phyloP scores from a whole-genome alignment of 2,329 filamentous ascomycete genomes.

The Neurospora sp. region DNA sequence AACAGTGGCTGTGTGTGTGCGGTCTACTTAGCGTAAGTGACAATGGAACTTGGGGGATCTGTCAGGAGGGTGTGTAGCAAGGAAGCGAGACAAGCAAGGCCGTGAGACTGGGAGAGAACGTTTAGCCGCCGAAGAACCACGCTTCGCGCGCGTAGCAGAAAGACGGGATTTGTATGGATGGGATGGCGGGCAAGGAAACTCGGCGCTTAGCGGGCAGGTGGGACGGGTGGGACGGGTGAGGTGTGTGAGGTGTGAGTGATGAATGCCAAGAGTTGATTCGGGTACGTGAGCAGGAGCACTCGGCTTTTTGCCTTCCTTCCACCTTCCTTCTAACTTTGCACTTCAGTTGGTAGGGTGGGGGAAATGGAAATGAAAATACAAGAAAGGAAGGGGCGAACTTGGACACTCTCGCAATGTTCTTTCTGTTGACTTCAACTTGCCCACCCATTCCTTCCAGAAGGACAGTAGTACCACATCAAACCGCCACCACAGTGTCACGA shows the following conservation, averaged over 20 bases:
- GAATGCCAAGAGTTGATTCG: neutral
- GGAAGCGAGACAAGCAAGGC: neutral
- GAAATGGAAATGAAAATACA: neutral
- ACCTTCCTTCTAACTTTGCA: neutral
- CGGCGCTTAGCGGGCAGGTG: neutral
- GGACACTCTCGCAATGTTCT: neutral
- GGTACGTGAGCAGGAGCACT: neutral
- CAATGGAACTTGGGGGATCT: neutral
- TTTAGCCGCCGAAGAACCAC: neutral
- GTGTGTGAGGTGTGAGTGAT: neutral
- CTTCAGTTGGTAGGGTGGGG: neutral
- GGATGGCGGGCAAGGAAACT: neutral
- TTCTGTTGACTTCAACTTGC: neutral
- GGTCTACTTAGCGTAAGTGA: neutral
- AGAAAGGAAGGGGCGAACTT: neutral
- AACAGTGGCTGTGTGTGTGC: neutral
- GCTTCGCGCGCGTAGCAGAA: neutral
- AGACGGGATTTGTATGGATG: neutral
- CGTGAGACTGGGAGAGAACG: neutral
- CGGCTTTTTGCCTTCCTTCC: neutral
- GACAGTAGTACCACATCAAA: neutral
- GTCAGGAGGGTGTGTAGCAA: neutral
- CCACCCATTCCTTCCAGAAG: neutral
- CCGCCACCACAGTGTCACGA: neutral
- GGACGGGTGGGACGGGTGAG: neutral